phyloP scores from a whole-genome alignment of 805 yeast species.

The Metschnikowia gelsemii region DNA sequence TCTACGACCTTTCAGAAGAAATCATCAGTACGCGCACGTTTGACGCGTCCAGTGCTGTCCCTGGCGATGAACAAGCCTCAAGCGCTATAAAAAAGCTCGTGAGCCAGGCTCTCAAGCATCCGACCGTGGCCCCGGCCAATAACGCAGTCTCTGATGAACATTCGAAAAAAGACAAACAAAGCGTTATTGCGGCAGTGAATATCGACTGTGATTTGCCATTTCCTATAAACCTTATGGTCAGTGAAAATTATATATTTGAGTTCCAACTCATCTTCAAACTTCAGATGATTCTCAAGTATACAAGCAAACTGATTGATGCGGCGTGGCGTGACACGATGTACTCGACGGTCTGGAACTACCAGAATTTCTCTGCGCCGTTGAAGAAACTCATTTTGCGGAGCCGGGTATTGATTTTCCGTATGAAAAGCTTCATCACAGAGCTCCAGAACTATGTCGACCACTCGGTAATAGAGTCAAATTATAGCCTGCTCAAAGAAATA shows the following conservation, averaged over 20 bases:
- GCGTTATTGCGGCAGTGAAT: conserved; percentile 50
- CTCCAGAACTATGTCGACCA: conserved; percentile 54
- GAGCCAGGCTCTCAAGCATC: conserved; percentile 17
- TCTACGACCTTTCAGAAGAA: conserved; percentile 45
- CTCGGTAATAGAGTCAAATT: conserved; percentile 60
- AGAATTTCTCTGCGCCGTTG: conserved; percentile 42
- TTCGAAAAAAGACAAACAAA: conserved; percentile 1
- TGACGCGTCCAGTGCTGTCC: conserved; percentile 51
- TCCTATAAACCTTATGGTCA: conserved; percentile 76
- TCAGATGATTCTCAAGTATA: conserved; percentile 58
- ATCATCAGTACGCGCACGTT: conserved; percentile 54
- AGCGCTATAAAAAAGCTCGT: conserved; percentile 18
- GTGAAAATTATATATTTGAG: conserved; percentile 68
- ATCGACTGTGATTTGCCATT: conserved; percentile 71
- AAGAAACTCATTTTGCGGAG: conserved; percentile 54
- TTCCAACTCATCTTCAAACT: conserved; percentile 80
- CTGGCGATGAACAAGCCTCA: conserved; percentile 17
- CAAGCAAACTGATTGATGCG: conserved; percentile 56
- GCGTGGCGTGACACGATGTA: conserved; percentile 65
- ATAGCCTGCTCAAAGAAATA: conserved; percentile 39
- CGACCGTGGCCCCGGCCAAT: neutral
- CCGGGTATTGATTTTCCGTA: conserved; percentile 54
- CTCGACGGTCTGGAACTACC: conserved; percentile 65
- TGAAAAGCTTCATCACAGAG: conserved; percentile 56
- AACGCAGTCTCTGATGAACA: no score